phyloP scores from a whole-genome alignment of 2,329 filamentous ascomycete species.

The Phialocephala subalpina region DNA sequence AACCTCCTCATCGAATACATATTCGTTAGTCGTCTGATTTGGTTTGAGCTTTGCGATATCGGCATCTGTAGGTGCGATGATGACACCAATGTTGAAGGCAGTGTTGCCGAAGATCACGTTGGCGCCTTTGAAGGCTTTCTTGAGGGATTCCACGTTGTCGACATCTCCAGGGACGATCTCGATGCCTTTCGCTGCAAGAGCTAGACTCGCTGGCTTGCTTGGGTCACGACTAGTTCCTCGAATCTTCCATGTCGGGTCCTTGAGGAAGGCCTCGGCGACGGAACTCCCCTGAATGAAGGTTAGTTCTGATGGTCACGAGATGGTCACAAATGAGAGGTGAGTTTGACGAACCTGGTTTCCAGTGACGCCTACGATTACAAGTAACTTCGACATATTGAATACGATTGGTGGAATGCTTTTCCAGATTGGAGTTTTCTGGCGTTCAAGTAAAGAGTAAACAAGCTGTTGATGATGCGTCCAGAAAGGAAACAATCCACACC shows the following conservation, averaged over 20 bases:
- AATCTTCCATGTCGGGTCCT: slow-evolving; percentile 52
- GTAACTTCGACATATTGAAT: slow-evolving; percentile 18
- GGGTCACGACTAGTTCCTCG: slow-evolving; percentile 57
- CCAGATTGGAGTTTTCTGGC: not conserved
- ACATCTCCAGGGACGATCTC: slow-evolving; percentile 49
- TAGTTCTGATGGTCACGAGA: not conserved
- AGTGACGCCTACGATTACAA: slow-evolving; percentile 21
- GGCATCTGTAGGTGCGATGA: slow-evolving; percentile 7
- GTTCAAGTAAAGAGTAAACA: not conserved
- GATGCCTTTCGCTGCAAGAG: slow-evolving; percentile 50
- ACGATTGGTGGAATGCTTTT: not conserved
- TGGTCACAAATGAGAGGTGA: not conserved
- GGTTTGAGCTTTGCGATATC: slow-evolving; percentile 41
- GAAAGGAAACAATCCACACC: not conserved
- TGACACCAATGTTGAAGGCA: slow-evolving; percentile 39
- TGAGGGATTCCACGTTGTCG: slow-evolving; percentile 33
- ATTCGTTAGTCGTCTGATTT: slow-evolving; percentile 41
- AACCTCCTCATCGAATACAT: slow-evolving; percentile 54
- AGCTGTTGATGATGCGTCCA: not conserved
- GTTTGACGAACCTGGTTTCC: slow-evolving; percentile 16
- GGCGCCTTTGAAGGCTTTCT: slow-evolving; percentile 47
- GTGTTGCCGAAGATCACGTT: slow-evolving; percentile 49
- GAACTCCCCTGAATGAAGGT: slow-evolving; percentile 51
- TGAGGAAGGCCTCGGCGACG: slow-evolving; percentile 54
- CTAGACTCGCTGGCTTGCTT: slow-evolving; percentile 49